These are phyloP conservation scores for Phoenix roebelenii DNA, from an alignment of 176 grass and related monocot species.

Conservation along the genomic window DNA sequence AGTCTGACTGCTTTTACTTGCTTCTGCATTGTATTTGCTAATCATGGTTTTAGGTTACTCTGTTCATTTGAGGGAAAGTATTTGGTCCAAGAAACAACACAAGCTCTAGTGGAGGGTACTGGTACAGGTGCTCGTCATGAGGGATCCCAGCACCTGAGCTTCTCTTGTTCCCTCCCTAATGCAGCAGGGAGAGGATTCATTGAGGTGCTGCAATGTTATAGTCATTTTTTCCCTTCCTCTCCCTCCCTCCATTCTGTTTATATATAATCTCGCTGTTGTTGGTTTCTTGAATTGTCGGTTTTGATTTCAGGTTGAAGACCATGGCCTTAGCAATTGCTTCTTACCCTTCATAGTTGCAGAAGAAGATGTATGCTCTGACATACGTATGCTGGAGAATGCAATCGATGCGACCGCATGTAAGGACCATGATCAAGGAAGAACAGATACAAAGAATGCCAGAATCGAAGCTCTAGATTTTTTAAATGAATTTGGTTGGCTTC, in stretches of 20 bases:
- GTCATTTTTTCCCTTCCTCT: neutral
- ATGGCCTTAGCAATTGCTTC: constrained; percentile 75
- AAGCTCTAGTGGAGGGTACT: constrained; percentile 27
- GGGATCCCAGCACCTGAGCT: constrained; percentile 47
- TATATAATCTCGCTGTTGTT: neutral
- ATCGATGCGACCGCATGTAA: constrained; percentile 30
- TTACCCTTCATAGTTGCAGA: constrained; percentile 98
- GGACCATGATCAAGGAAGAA: constrained; percentile 9
- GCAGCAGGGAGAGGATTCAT: constrained; percentile 74
- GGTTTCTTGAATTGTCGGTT: neutral
- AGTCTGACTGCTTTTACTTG: neutral
- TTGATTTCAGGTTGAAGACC: constrained; percentile 66
- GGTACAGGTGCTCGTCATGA: constrained; percentile 21
- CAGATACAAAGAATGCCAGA: constrained; percentile 34
- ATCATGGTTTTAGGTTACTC: constrained; percentile 43
- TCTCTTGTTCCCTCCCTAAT: constrained; percentile 70
- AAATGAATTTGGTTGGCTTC: constrained; percentile 91
- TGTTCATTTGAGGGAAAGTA: constrained; percentile 78
- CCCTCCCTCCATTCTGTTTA: neutral
- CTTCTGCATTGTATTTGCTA: too few species aligned
- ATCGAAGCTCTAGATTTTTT: constrained; percentile 78
- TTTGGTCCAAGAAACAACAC: constrained; percentile 57
- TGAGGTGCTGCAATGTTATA: constrained; percentile 38
- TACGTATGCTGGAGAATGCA: constrained; percentile 66
- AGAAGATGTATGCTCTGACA: constrained; percentile 79